These are phyloP conservation scores for Coprinellus micaceus DNA, from an alignment of 768 basidiomycete species.

Conservation along the genomic window DNA sequence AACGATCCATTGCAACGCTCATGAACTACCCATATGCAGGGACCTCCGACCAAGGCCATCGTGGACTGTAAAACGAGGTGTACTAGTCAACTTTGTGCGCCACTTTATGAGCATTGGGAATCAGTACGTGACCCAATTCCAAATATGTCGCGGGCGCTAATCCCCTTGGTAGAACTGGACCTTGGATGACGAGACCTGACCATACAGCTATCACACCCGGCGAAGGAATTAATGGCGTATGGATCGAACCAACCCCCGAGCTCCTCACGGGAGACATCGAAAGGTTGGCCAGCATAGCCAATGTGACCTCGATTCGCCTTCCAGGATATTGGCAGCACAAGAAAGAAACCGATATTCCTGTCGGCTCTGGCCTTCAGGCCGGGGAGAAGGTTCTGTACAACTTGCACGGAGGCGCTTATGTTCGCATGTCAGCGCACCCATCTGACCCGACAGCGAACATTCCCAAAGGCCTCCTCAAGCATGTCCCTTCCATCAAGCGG, in stretches of 20 bases:
- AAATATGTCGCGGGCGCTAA: no score
- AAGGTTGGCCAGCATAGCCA: conserved; percentile 35
- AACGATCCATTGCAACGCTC: no score
- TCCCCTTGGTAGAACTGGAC: conserved; percentile 30
- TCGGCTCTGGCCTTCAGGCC: conserved; percentile 36
- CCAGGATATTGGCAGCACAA: conserved; percentile 59
- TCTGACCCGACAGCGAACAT: conserved; percentile 43
- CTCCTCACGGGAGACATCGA: conserved; percentile 43
- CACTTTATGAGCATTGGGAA: conserved; percentile 20
- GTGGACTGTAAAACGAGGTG: conserved; percentile 41
- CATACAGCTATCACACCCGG: conserved; percentile 40
- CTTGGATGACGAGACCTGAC: conserved; percentile 28
- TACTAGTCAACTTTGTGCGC: conserved; percentile 35
- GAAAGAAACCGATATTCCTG: conserved; percentile 29
- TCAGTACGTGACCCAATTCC: conserved; percentile 25
- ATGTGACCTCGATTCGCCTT: conserved; percentile 39
- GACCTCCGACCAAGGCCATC: conserved; percentile 41
- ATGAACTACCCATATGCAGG: conserved; percentile 23
- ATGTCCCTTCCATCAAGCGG: conserved; percentile 41
- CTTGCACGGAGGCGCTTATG: conserved; percentile 65
- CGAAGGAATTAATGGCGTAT: conserved; percentile 42
- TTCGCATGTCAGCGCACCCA: conserved; percentile 55
- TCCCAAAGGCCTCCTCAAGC: conserved; percentile 43
- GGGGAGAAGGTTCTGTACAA: conserved; percentile 58
- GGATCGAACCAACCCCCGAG: conserved; percentile 42